A percentile compares a stretch with the other conserved stretches of the same genome.
phyloP scores from a whole-genome alignment of 2,329 filamentous ascomycete species.

The Arthroderma sp. region DNA sequence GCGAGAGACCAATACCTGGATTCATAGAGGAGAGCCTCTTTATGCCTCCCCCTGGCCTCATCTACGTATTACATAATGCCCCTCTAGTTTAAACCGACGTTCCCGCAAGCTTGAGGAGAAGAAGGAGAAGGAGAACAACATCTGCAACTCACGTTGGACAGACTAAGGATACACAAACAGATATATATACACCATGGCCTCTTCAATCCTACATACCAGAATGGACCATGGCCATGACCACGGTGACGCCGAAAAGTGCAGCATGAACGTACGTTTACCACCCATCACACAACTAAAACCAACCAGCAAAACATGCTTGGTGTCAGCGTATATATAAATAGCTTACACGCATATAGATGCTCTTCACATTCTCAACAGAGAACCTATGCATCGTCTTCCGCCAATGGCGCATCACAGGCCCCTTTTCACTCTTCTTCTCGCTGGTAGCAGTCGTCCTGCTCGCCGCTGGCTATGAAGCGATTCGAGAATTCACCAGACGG shows the following conservation, averaged over 20 bases:
- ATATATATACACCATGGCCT: too few species aligned
- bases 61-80: too few species aligned
- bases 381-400: conserved; percentile 95
- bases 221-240: conserved; percentile 42
- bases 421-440: conserved; percentile 63
- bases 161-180: too few species aligned
- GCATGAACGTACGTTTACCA: conserved; percentile 64
- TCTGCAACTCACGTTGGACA: too few species aligned
- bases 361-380: conserved; percentile 89
- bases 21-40: too few species aligned
- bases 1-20: too few species aligned
- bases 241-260: conserved; percentile 53
- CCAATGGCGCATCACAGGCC: conserved; percentile 73
- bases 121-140: too few species aligned
- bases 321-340: too few species aligned
- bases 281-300: not conserved
- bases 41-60: too few species aligned
- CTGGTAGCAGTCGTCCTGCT: conserved; percentile 70
- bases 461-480: conserved; percentile 81
- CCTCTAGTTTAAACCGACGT: too few species aligned
- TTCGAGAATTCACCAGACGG: conserved; percentile 61
- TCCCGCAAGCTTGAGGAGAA: too few species aligned
- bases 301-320: too few species aligned
- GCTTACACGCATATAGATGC: conserved; percentile 51
- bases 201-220: not conserved